Evolutionary conservation across 2,329 filamentous ascomycete species (phyloP).

Genomic region (Atkinsonella hypoxylon): DNA sequence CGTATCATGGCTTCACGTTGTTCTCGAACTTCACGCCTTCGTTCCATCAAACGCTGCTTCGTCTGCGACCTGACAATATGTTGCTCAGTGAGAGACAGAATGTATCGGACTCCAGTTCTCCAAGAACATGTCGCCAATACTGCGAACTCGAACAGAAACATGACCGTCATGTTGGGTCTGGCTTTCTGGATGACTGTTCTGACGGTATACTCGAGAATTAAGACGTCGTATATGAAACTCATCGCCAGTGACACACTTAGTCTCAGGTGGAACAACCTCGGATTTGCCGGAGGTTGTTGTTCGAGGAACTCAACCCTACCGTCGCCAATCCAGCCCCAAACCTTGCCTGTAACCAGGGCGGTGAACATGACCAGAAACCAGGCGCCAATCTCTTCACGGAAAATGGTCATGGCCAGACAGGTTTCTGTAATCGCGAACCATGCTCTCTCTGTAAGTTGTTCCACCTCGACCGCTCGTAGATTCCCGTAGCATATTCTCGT

Average conservation of each 20-base stretch:
- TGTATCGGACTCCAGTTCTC: slow-evolving; percentile 69
- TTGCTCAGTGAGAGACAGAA: slow-evolving; percentile 66
- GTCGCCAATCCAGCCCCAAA: slow-evolving; percentile 98
- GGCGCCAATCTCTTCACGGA: slow-evolving; percentile 84
- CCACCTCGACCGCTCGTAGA: slow-evolving; percentile 85
- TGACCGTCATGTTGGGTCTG: slow-evolving; percentile 98
- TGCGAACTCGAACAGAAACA: slow-evolving; percentile 98
- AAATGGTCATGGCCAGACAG: slow-evolving; percentile 94
- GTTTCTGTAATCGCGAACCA: slow-evolving; percentile 99
- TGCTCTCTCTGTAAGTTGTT: slow-evolving; percentile 92
- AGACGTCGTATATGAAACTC: slow-evolving; percentile 68
- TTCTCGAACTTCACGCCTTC: slow-evolving; percentile 54
- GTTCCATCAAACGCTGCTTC: slow-evolving; percentile 51
- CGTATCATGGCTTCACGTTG: slow-evolving; percentile 40
- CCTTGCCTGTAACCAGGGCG: slow-evolving; percentile 79
- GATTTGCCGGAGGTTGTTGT: slow-evolving; percentile 86
- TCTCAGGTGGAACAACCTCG: slow-evolving; percentile 74
- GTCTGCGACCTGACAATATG: slow-evolving; percentile 66
- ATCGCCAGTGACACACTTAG: slow-evolving; percentile 67
- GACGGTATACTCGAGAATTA: slow-evolving; percentile 71
- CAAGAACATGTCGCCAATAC: slow-evolving; percentile 69
- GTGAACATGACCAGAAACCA: slow-evolving; percentile 98
- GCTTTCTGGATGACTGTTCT: slow-evolving; percentile 76
- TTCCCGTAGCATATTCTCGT: slow-evolving; percentile 85
- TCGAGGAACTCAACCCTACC: slow-evolving; percentile 88